Percentiles rank a stretch among this genome's conserved stretches.
These are phyloP conservation scores for Pseudisothecium myosuroides DNA, from an alignment of 225 moss, liverwort and hornwort species.

Conservation along the genomic window DNA sequence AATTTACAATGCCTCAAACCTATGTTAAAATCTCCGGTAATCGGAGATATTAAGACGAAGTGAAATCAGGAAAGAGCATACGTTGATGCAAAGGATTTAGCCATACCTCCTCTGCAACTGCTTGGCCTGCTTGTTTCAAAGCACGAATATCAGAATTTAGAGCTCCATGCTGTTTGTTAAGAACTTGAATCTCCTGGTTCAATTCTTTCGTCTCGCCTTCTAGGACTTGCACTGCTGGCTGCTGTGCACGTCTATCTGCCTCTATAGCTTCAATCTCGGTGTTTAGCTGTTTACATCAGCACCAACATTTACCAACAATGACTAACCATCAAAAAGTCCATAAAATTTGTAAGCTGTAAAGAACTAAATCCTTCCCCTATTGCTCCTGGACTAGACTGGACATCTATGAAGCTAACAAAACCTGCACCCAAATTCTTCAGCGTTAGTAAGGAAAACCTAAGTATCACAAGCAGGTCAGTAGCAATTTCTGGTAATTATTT, in stretches of 20 bases:
- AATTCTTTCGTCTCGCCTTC: conserved; percentile 54
- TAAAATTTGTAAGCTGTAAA: neutral
- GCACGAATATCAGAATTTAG: conserved; percentile 54
- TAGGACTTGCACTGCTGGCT: conserved; percentile 36
- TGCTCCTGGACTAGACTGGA: neutral
- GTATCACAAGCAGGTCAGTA: neutral
- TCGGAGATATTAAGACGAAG: neutral
- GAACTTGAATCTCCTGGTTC: conserved; percentile 51
- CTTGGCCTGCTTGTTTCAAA: conserved; percentile 64
- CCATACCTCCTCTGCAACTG: conserved; percentile 50
- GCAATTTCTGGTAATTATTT: neutral
- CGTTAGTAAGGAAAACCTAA: neutral
- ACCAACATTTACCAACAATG: neutral
- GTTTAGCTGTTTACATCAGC: conserved; percentile 47
- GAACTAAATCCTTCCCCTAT: neutral
- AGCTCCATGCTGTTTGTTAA: conserved; percentile 66
- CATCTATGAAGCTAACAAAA: neutral
- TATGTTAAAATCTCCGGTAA: neutral
- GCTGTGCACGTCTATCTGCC: conserved; percentile 48
- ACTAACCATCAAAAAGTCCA: neutral
- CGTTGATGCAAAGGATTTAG: neutral
- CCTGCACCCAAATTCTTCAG: neutral
- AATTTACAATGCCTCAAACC: neutral
- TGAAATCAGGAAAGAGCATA: neutral
- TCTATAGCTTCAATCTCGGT: conserved; percentile 47